Conservation (phyloP, 2,329 filamentous ascomycete genomes). For the Keithomyces neogunnii region DNA sequence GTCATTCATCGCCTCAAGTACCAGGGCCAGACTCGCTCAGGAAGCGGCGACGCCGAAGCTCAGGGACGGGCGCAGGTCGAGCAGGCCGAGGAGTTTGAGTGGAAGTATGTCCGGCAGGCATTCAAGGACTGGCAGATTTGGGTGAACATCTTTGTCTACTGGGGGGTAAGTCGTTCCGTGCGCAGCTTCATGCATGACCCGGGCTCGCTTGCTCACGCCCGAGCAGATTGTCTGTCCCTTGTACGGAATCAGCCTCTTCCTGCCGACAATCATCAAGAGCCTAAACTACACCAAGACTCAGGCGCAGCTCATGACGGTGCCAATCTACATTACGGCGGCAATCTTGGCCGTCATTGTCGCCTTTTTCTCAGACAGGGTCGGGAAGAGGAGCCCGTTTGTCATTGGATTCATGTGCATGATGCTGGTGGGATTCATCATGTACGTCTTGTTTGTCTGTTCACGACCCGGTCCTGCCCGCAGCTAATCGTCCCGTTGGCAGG, state of each 20-base stretch:
- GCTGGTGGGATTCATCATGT: conserved; percentile 49
- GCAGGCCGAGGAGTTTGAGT: conserved; percentile 66
- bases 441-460: conserved; percentile 9
- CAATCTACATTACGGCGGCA: conserved; percentile 53
- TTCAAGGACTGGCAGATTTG: conserved; percentile 76
- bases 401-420: conserved; percentile 44
- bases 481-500: conserved; percentile 23
- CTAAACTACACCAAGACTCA: conserved; percentile 48
- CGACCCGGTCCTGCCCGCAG: no score
- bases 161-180: conserved; percentile 40
- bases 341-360: conserved; percentile 46
- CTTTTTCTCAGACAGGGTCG: conserved; percentile 44
- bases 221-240: conserved; percentile 41
- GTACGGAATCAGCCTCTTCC: conserved; percentile 49
- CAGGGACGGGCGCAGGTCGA: conserved; percentile 32
- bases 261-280: conserved; percentile 55
- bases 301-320: conserved; percentile 57
- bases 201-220: background rate
- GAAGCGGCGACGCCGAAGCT: conserved; percentile 8
- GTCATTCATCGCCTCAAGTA: conserved; percentile 62
- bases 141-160: conserved; percentile 52
- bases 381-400: conserved; percentile 47
- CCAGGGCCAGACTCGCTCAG: conserved; percentile 37
- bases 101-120: conserved; percentile 64
- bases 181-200: background rate